Percentiles rank a stretch among this genome's conserved stretches.
phyloP scores from a whole-genome alignment of 78 protist genomes.

The Trichosphaerium sp. region DNA sequence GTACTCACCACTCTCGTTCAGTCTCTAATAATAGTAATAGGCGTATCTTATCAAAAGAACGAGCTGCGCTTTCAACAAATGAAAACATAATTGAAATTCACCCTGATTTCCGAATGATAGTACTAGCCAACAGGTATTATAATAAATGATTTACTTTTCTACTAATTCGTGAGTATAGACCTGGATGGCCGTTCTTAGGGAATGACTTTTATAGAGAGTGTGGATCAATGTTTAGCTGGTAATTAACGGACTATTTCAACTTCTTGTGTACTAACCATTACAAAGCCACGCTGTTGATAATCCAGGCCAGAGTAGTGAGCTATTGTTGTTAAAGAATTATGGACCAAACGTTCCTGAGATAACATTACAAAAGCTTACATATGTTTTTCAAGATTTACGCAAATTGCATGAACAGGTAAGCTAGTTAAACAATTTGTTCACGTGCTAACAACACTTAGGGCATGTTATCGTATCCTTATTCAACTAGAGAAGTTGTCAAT shows the following conservation, averaged over 20 bases:
- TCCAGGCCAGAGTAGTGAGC: constrained; percentile 17
- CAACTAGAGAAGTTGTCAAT: background rate
- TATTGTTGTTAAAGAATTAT: background rate
- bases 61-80: background rate
- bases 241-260: constrained; percentile 9
- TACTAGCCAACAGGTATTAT: constrained; percentile 64
- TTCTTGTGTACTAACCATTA: too few species aligned
- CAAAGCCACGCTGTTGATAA: background rate
- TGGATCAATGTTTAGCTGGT: constrained; percentile 39
- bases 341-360: constrained; percentile 23
- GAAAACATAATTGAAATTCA: constrained; percentile 1
- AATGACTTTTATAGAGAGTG: constrained; percentile 55
- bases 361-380: background rate
- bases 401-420: too few species aligned
- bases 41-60: background rate
- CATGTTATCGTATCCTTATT: background rate
- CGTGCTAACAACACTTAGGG: background rate
- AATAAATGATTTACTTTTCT: too few species aligned
- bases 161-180: too few species aligned
- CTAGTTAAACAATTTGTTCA: too few species aligned
- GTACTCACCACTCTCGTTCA: background rate
- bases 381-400: constrained; percentile 6
- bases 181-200: constrained; percentile 73
- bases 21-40: background rate
- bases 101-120: constrained; percentile 54